Evolutionary conservation across 2,329 filamentous ascomycete genomes (phyloP), one percentile per base, ranked within the genome.

Genomic region (Xylariaceae sp.): DNA sequence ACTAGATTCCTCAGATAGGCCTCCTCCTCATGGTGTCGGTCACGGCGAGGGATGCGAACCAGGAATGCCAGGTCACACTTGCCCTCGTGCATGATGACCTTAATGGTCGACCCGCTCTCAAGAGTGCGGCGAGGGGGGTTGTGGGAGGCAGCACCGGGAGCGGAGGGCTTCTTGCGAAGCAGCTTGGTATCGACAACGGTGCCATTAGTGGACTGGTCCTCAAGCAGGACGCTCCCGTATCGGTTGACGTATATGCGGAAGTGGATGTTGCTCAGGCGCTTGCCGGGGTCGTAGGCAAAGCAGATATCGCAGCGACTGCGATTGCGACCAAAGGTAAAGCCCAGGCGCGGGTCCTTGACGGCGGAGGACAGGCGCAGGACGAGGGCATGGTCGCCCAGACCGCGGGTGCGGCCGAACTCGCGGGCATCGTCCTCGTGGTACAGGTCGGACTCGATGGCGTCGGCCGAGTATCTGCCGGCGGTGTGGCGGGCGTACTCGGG

Each of bases 171-270:
- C 55, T 76, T 82, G 45, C 74, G 68, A 14, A 98, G 74, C 27
- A 88, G 71, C 16, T 74, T 71, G 20, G 80, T 76, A 66, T 97
- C 91, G 45, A 97, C 88, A 48, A 88, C 74, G 4, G 93, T 97
- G 22, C 93, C 93, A 60, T 97, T 98, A n/a, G 90, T 96, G 0
- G 93, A 97, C 62, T 83, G 79, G 62, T 98, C 93, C 64, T 95
- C 85, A 11, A 97, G 72, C 89, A 98, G 95, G 53, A 96, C 76
- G 45, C 87, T 83, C 22, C 86, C 88, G 52, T 88, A 81, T n/a
- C 82, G 74, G 58, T 94, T 98, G 57, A 95, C 76, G 61, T 86
- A 95, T 50, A 98, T 95, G 42, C 89, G 85, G 64, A 97, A 98
- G 64, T 98, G 93, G n/a, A 86, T 77, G 62, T 97, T 96, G 72